These are phyloP conservation scores for Leptographium lundbergii DNA, from an alignment of 2,329 filamentous ascomycete genomes.

Conservation along the genomic window DNA sequence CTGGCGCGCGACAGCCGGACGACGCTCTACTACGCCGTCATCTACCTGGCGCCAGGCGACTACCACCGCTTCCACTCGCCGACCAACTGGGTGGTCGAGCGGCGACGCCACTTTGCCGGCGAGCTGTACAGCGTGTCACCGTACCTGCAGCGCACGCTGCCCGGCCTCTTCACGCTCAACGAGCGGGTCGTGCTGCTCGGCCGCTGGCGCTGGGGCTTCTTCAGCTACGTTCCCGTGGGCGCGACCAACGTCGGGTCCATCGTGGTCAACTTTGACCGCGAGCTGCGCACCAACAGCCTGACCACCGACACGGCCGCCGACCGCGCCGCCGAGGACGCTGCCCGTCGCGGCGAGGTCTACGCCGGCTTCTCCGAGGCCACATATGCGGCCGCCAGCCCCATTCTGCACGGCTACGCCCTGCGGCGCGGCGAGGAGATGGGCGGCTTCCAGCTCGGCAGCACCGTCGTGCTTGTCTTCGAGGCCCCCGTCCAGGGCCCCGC, in stretches of 20 bases:
- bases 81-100: conserved; percentile 87
- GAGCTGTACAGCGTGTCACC: conserved; percentile 93
- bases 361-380: conserved; percentile 88
- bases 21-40: conserved; percentile 75
- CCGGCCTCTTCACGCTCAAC: conserved; percentile 91
- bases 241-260: conserved; percentile 97
- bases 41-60: conserved; percentile 93
- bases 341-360: conserved; percentile 65
- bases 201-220: conserved; percentile 94
- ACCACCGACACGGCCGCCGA: conserved; percentile 89
- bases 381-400: conserved; percentile 63
- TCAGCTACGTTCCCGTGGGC: conserved; percentile 88
- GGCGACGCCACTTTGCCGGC: conserved; percentile 90
- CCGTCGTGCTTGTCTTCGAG: conserved; percentile 92
- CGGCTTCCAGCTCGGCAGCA: conserved; percentile 90
- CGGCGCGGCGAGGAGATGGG: conserved; percentile 93
- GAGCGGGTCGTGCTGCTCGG: conserved; percentile 90
- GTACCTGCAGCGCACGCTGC: conserved; percentile 83
- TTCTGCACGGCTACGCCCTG: conserved; percentile 74
- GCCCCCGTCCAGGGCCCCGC: conserved; percentile 48
- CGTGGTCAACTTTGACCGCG: conserved; percentile 90
- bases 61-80: conserved; percentile 98
- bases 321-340: conserved; percentile 67
- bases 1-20: conserved; percentile 51
- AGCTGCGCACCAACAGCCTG: conserved; percentile 84